Percentiles rank a stretch among this genome's conserved stretches.
Conservation (phyloP, 2,329 filamentous ascomycete species). For the Microsporum audouinii region DNA sequence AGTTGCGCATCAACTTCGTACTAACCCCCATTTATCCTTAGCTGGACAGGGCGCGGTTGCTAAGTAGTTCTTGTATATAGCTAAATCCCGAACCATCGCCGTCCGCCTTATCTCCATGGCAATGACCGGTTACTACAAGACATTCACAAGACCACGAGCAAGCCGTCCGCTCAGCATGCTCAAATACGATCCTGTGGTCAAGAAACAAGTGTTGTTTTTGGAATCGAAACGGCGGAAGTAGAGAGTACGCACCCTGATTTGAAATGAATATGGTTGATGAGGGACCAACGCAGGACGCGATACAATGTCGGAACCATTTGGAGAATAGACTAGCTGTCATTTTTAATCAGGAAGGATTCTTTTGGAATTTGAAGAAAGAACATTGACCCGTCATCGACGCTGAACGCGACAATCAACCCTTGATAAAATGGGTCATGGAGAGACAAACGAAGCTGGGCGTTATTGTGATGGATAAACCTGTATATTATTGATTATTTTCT, state of each 20-base stretch:
- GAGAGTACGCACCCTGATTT: conserved; percentile 4
- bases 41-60: background rate
- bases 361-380: background rate
- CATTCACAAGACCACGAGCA: conserved; percentile 68
- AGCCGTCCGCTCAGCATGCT: conserved; percentile 86
- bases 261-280: background rate
- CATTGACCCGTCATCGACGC: background rate
- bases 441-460: background rate
- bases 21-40: background rate
- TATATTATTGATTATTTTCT: background rate
- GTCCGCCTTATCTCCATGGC: conserved; percentile 97
- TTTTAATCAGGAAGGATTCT: background rate
- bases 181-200: conserved; percentile 97
- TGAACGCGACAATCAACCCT: background rate
- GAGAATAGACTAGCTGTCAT: background rate
- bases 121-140: conserved; percentile 96
- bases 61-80: background rate
- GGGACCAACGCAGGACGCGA: background rate
- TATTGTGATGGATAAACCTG: background rate
- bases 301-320: background rate
- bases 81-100: conserved; percentile 72
- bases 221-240: conserved; percentile 64
- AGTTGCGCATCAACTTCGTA: background rate
- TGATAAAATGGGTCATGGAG: background rate
- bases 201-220: conserved; percentile 89